These are phyloP conservation scores for Clavariopsis aquatica DNA, from an alignment of 495 filamentous ascomycete genomes.

Conservation along the genomic window DNA sequence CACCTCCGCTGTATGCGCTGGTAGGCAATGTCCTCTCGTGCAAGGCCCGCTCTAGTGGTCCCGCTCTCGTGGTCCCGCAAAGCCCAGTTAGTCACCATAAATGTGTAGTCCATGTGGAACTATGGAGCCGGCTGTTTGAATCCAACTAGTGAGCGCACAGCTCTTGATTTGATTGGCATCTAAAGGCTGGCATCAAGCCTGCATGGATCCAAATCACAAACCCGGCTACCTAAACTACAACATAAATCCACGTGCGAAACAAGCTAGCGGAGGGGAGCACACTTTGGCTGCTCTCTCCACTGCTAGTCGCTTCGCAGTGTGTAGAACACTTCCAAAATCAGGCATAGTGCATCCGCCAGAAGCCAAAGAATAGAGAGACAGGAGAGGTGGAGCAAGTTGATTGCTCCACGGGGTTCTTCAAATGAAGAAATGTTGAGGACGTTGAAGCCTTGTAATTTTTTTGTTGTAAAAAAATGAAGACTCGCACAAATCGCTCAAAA, in stretches of 20 bases:
- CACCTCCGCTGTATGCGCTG: not conserved
- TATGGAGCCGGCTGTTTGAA: not conserved
- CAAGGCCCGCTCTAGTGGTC: too few relatives aligned
- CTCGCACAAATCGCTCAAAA: slow-evolving; percentile 57
- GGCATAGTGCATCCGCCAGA: slow-evolving; percentile 2
- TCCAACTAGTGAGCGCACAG: not conserved
- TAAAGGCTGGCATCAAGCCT: not conserved
- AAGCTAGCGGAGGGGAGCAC: not conserved
- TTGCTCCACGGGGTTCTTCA: slow-evolving; percentile 53
- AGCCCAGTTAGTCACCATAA: not conserved
- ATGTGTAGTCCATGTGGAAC: not conserved
- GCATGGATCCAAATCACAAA: not conserved
- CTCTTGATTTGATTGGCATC: not conserved
- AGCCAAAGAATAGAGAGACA: slow-evolving; percentile 44
- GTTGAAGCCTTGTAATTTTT: slow-evolving; percentile 73
- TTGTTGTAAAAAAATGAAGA: slow-evolving; percentile 82
- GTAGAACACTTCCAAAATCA: not conserved
- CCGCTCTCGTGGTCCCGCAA: not conserved
- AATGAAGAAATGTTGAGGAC: slow-evolving; percentile 65
- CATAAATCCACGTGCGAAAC: not conserved
- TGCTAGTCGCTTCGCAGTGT: not conserved
- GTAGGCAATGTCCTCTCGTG: not conserved
- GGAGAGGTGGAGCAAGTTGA: slow-evolving; percentile 59
- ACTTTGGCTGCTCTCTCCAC: not conserved
- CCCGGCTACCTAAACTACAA: not conserved